Evolutionary conservation across 2,329 filamentous ascomycete species (phyloP).

Genomic region (Pestalotiopsis sp.): DNA sequence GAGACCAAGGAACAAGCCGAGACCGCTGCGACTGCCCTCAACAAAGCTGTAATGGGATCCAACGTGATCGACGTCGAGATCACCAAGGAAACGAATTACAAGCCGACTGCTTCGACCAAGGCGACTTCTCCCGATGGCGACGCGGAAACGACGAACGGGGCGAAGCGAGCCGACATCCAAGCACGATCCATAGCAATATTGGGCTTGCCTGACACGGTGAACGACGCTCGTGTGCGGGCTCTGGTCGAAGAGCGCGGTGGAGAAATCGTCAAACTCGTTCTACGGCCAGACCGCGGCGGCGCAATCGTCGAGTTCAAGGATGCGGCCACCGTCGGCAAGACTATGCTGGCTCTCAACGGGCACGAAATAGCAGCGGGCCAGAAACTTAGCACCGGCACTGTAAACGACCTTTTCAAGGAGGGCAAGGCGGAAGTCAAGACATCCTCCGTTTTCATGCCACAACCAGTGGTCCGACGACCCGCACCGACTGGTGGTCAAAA

Average conservation of each 20-base stretch:
- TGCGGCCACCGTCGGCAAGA: constrained; percentile 69
- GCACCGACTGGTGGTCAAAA: constrained; percentile 35
- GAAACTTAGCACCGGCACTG: constrained; percentile 53
- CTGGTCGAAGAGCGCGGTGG: constrained; percentile 69
- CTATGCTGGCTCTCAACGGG: constrained; percentile 59
- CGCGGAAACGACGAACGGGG: constrained; percentile 33
- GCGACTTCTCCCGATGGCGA: constrained; percentile 38
- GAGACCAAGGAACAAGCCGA: constrained; percentile 68
- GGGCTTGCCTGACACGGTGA: constrained; percentile 88
- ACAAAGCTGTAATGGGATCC: constrained; percentile 69
- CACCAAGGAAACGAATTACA: constrained; percentile 56
- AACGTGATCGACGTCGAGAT: constrained; percentile 68
- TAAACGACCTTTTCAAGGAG: constrained; percentile 53
- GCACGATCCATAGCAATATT: constrained; percentile 79
- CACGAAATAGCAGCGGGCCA: constrained; percentile 51
- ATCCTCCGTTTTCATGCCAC: constrained; percentile 41
- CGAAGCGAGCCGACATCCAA: constrained; percentile 49
- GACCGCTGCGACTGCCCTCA: constrained; percentile 61
- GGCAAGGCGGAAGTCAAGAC: constrained; percentile 36
- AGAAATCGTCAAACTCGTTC: constrained; percentile 69
- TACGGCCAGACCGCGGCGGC: constrained; percentile 80
- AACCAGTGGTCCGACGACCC: constrained; percentile 42
- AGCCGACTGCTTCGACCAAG: constrained; percentile 49
- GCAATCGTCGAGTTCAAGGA: constrained; percentile 83
- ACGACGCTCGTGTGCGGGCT: constrained; percentile 76